Evolutionary conservation across 345 rosid genomes (phyloP).

Genomic region (Citrus reticulata): DNA sequence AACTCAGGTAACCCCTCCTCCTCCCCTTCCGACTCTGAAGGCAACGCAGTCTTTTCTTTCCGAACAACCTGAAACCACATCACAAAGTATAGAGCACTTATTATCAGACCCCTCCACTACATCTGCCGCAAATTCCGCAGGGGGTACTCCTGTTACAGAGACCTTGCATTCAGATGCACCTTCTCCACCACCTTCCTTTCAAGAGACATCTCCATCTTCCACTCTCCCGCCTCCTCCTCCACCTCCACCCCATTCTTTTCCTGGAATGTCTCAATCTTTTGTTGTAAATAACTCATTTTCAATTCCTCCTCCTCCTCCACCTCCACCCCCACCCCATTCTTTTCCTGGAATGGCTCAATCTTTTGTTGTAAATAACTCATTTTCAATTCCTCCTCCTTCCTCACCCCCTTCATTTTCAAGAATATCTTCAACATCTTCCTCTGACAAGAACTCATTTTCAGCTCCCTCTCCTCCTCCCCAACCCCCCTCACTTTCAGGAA

Average conservation of each 20-base stretch:
- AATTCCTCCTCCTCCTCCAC: slow-evolving; percentile 17
- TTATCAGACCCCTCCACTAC: slow-evolving; percentile 13
- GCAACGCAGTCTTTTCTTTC: background rate
- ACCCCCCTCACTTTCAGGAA: background rate
- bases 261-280: slow-evolving; percentile 15
- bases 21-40: slow-evolving; percentile 1
- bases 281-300: slow-evolving; percentile 3
- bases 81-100: slow-evolving; percentile 1
- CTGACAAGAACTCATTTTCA: slow-evolving; percentile 12
- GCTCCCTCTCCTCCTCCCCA: slow-evolving; percentile 21
- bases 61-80: slow-evolving; percentile 12
- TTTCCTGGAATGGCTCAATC: slow-evolving; percentile 18
- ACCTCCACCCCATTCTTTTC: slow-evolving; percentile 21
- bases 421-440: slow-evolving; percentile 11
- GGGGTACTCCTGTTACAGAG: background rate
- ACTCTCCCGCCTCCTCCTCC: slow-evolving; percentile 14
- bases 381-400: slow-evolving; percentile 19
- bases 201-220: slow-evolving; percentile 6
- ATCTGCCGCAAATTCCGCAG: background rate
- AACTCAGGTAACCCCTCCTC: slow-evolving; percentile 6
- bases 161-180: slow-evolving; percentile 9
- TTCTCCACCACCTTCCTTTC: slow-evolving; percentile 16
- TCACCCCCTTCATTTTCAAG: slow-evolving; percentile 12
- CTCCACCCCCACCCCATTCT: slow-evolving; percentile 20
- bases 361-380: background rate